phyloP scores from a whole-genome alignment of 208 protist species.

The Herpetomonas samuelpessoai region DNA sequence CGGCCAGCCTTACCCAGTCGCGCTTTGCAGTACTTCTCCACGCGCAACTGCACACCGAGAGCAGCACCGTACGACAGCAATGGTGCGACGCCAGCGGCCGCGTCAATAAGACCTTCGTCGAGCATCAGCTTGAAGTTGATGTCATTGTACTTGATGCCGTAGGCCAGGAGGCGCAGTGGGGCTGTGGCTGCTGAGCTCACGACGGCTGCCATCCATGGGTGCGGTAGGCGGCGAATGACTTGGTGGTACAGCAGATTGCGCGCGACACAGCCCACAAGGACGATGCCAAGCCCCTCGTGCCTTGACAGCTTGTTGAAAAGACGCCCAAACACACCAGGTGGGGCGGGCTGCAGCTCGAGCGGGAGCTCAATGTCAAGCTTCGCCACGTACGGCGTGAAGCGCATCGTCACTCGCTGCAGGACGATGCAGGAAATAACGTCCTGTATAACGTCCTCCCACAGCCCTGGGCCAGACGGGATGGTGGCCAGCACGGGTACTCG shows the following conservation, averaged over 20 bases:
- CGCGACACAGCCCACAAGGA: slow-evolving; percentile 27
- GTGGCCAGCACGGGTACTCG: slow-evolving; percentile 36
- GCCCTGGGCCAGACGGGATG: slow-evolving; percentile 25
- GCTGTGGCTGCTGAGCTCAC: slow-evolving; percentile 32
- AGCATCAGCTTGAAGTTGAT: slow-evolving; percentile 69
- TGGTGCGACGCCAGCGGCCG: slow-evolving; percentile 39
- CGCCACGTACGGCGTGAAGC: slow-evolving; percentile 43
- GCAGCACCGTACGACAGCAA: slow-evolving; percentile 30
- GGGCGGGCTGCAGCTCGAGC: slow-evolving; percentile 1
- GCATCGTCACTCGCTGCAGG: slow-evolving; percentile 49
- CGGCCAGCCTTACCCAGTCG: slow-evolving; percentile 24
- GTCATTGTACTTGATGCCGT: slow-evolving; percentile 49
- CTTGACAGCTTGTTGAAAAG: slow-evolving; percentile 11
- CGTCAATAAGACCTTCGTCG: slow-evolving; percentile 55
- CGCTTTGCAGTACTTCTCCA: slow-evolving; percentile 30
- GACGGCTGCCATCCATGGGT: slow-evolving; percentile 33
- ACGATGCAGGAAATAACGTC: slow-evolving; percentile 47
- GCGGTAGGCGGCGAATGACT: slow-evolving; percentile 16
- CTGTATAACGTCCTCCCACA: slow-evolving; percentile 67
- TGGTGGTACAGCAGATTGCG: slow-evolving; percentile 68
- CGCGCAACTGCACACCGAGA: slow-evolving; percentile 30
- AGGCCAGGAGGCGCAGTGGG: slow-evolving; percentile 63
- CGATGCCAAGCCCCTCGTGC: slow-evolving; percentile 34
- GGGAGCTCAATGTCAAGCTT: slow-evolving; percentile 6
- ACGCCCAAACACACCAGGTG: slow-evolving; percentile 7